A percentile compares a stretch with the other conserved stretches of the same genome.
These are phyloP conservation scores for Xylaria sp. DNA, from an alignment of 2,329 filamentous ascomycete species.

Conservation along the genomic window DNA sequence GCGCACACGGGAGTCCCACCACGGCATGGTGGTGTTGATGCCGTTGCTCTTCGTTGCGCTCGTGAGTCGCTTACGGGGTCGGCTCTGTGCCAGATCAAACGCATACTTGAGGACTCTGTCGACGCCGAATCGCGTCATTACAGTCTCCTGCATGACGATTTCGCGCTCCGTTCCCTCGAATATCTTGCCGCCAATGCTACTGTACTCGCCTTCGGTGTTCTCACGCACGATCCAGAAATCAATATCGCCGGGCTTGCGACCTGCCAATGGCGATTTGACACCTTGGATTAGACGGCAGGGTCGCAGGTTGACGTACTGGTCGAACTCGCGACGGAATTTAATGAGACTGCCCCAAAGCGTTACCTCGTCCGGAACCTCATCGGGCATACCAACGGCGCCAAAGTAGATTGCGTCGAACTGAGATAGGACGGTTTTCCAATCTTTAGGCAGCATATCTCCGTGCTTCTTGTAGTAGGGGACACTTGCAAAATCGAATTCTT, in stretches of 20 bases:
- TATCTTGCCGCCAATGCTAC: conserved; percentile 70
- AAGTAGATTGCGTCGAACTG: conserved; percentile 75
- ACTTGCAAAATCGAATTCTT: conserved; percentile 73
- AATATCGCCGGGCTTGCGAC: conserved; percentile 66
- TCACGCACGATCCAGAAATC: conserved; percentile 74
- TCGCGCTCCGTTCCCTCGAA: conserved; percentile 69
- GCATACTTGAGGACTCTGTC: conserved; percentile 70
- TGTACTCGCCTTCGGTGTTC: conserved; percentile 73
- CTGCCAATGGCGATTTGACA: conserved; percentile 51
- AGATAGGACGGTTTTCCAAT: conserved; percentile 64
- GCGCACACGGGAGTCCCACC: conserved; percentile 70
- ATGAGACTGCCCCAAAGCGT: conserved; percentile 75
- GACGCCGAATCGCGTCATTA: conserved; percentile 69
- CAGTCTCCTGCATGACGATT: conserved; percentile 67
- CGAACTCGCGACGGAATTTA: conserved; percentile 73
- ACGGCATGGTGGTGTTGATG: conserved; percentile 72
- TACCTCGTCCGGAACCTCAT: conserved; percentile 71
- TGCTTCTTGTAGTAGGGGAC: conserved; percentile 66
- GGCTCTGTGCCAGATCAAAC: conserved; percentile 67
- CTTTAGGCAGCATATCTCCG: conserved; percentile 56
- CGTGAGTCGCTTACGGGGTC: conserved; percentile 66
- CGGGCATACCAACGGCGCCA: conserved; percentile 70
- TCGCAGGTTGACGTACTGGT: conserved; percentile 76
- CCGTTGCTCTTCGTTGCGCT: conserved; percentile 75
- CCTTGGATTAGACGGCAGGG: conserved; percentile 60